Conservation (phyloP, 1,139 yeast species). For the Magnusiomyces sp. region DNA sequence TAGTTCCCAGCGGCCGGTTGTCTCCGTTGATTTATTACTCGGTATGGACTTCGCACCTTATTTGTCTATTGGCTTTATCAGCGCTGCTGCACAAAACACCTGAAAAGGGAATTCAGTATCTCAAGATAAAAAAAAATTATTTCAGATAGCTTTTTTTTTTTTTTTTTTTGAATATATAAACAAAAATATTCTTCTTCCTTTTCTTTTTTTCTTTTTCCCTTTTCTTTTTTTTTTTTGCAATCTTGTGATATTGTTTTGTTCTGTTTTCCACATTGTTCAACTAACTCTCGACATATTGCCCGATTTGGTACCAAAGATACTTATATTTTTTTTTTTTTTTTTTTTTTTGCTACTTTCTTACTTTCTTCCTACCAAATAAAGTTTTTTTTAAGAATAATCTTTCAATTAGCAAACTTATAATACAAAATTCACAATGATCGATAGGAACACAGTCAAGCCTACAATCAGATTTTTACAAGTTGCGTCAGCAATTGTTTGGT, state of each 20-base stretch:
- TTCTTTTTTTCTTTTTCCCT: neutral
- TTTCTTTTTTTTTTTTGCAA: neutral
- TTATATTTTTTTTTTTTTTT: neutral
- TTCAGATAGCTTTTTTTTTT: too few species aligned
- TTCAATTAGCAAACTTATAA: neutral
- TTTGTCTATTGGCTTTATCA: too few species aligned
- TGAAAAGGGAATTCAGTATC: too few species aligned
- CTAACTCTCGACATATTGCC: neutral
- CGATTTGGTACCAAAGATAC: too few species aligned
- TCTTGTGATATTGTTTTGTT: neutral
- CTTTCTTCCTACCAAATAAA: neutral
- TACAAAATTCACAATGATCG: slow-evolving; percentile 4
- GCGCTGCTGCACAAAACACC: too few species aligned
- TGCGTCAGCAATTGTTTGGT: slow-evolving; percentile 72
- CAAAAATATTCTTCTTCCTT: neutral
- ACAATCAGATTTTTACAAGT: slow-evolving; percentile 35
- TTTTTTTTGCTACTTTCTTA: neutral
- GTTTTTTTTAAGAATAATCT: neutral
- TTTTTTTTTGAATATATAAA: neutral
- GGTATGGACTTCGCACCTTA: too few species aligned
- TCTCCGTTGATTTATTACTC: too few species aligned
- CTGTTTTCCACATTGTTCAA: neutral
- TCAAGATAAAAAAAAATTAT: too few species aligned
- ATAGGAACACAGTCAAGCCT: slow-evolving; percentile 6
- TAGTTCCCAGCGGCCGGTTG: too few species aligned